Percentiles rank a stretch among this genome's conserved stretches.
Evolutionary conservation across 2,329 filamentous ascomycete genomes (phyloP).

Genomic region (Dendrostoma leiphaemia): DNA sequence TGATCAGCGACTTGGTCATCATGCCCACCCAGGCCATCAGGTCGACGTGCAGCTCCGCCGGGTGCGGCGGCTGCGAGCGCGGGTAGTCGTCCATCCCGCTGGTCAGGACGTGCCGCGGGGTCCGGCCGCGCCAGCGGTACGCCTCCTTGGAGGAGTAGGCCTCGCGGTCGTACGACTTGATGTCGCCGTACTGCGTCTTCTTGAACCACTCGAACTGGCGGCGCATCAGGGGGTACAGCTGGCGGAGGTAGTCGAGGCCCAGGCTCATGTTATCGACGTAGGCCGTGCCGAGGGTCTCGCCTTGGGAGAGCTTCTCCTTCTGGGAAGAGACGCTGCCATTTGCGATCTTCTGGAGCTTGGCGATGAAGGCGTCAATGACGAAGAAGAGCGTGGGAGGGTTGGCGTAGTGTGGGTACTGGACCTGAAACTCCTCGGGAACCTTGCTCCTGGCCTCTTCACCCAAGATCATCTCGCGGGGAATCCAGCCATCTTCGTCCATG

Average conservation of each 20-base stretch:
- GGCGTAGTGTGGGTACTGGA: slow-evolving; percentile 95
- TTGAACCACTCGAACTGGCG: slow-evolving; percentile 95
- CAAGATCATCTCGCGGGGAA: slow-evolving; percentile 92
- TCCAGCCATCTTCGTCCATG: slow-evolving; percentile 98
- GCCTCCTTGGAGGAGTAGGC: slow-evolving; percentile 87
- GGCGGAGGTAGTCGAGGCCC: slow-evolving; percentile 68
- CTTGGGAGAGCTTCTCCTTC: slow-evolving; percentile 41
- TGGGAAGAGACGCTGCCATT: slow-evolving; percentile 45
- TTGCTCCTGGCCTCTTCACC: slow-evolving; percentile 91
- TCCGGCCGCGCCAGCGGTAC: slow-evolving; percentile 93
- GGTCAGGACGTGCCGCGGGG: slow-evolving; percentile 81
- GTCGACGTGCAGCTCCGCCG: slow-evolving; percentile 92
- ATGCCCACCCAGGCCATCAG: slow-evolving; percentile 97
- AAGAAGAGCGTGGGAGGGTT: slow-evolving; percentile 96
- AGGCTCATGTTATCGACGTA: slow-evolving; percentile 67
- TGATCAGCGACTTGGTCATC: slow-evolving; percentile 83
- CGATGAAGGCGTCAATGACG: slow-evolving; percentile 79
- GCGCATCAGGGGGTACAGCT: slow-evolving; percentile 82
- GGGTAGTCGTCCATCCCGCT: slow-evolving; percentile 97
- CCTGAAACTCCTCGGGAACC: slow-evolving; percentile 87
- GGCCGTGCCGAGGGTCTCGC: slow-evolving; percentile 55
- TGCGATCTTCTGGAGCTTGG: slow-evolving; percentile 61
- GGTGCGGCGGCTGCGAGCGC: slow-evolving; percentile 87
- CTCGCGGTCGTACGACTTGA: slow-evolving; percentile 87
- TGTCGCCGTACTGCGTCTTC: slow-evolving; percentile 83